These are phyloP conservation scores for Meripilus lineatus DNA, from an alignment of 1,284 basidiomycete genomes.

Conservation along the genomic window DNA sequence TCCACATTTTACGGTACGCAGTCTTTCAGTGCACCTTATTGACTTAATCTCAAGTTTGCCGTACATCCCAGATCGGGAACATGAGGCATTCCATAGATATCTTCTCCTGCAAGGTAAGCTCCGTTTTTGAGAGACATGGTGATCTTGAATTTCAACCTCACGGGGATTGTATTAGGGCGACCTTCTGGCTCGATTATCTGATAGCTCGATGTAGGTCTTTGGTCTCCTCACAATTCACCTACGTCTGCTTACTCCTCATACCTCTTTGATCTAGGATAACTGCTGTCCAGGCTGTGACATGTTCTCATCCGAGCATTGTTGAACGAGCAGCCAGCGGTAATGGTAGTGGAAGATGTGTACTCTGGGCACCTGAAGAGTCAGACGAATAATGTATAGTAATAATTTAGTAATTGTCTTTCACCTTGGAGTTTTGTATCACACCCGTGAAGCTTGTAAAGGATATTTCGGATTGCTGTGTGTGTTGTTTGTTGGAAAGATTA, in stretches of 20 bases:
- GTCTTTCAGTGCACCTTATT: not conserved
- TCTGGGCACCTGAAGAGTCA: slow-evolving; percentile 60
- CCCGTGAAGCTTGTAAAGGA: not conserved
- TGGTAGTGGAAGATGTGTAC: slow-evolving; percentile 67
- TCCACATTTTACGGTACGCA: slow-evolving; percentile 72
- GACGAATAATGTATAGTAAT: slow-evolving; percentile 11
- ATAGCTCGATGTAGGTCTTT: too few species aligned
- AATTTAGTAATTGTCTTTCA: not conserved
- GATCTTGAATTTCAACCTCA: too few species aligned
- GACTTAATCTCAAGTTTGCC: not conserved
- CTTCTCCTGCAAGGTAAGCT: slow-evolving; percentile 61
- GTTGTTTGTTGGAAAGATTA: not conserved
- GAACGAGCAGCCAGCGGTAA: slow-evolving; percentile 74
- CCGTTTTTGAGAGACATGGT: too few species aligned
- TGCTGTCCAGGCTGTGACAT: slow-evolving; percentile 80
- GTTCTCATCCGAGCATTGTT: slow-evolving; percentile 71
- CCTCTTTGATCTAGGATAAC: too few species aligned
- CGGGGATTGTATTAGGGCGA: slow-evolving; percentile 47
- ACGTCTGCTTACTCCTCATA: too few species aligned
- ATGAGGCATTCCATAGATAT: slow-evolving; percentile 75
- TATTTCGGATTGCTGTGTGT: not conserved
- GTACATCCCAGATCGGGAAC: slow-evolving; percentile 56
- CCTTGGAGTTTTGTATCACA: not conserved
- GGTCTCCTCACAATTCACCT: too few species aligned
- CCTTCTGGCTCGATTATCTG: too few species aligned